Percentiles rank a stretch among this genome's conserved stretches.
Conservation (phyloP, 73 alveolate species). For the Paramecium octaurelia region DNA sequence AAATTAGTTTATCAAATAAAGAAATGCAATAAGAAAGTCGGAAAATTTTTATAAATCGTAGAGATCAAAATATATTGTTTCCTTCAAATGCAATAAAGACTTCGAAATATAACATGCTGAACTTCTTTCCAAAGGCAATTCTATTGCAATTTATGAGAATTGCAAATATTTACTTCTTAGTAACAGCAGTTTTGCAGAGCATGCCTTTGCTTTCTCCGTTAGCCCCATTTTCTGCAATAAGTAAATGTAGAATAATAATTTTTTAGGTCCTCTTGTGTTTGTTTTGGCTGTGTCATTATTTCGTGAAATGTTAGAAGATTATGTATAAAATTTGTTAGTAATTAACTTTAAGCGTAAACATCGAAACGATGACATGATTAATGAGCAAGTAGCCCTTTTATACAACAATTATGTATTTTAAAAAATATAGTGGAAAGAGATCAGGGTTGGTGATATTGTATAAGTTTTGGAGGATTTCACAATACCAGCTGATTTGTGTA, state of each 20-base stretch:
- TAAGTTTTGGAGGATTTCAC: conserved; percentile 53
- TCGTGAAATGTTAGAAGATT: conserved; percentile 95
- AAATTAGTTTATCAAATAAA: neutral
- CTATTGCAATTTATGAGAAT: conserved; percentile 73
- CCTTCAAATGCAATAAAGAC: conserved; percentile 68
- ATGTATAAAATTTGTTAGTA: conserved; percentile 65
- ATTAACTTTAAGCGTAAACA: conserved; percentile 39
- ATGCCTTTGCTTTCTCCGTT: conserved; percentile 91
- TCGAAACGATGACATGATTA: conserved; percentile 47
- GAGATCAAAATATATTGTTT: neutral
- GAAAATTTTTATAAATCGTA: neutral
- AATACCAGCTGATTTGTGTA: conserved; percentile 96
- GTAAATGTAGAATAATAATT: neutral
- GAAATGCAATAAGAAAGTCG: neutral
- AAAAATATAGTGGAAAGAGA: conserved; percentile 58
- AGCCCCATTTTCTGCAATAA: conserved; percentile 92
- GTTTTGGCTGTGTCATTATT: conserved; percentile 93
- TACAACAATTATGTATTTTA: conserved; percentile 49
- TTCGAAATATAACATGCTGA: conserved; percentile 74
- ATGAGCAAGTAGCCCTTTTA: conserved; percentile 41
- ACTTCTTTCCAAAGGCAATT: conserved; percentile 75
- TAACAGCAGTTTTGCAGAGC: conserved; percentile 77
- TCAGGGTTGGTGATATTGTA: conserved; percentile 66
- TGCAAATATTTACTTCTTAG: conserved; percentile 75
- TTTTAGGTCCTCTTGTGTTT: conserved; percentile 87